Evolutionary conservation across 2,329 filamentous ascomycete genomes (phyloP).

Genomic region (Ascochyta lentis): DNA sequence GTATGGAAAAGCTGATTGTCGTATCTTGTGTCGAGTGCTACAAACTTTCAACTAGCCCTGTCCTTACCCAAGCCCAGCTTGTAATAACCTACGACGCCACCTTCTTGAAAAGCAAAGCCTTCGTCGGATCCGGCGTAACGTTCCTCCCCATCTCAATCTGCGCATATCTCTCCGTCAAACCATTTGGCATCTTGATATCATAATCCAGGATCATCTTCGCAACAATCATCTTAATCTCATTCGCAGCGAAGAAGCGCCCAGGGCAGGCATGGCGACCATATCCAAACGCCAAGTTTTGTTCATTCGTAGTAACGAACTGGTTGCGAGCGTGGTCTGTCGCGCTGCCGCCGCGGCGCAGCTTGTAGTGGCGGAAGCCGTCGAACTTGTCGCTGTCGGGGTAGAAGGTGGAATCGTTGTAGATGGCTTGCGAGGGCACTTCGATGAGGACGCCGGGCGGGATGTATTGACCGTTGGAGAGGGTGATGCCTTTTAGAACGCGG

Average conservation of each 20-base stretch:
- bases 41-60: background rate
- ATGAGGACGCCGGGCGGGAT: slow-evolving; percentile 46
- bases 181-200: slow-evolving; percentile 35
- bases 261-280: slow-evolving; percentile 44
- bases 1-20: background rate
- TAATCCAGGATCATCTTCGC: slow-evolving; percentile 36
- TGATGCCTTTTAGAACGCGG: slow-evolving; percentile 59
- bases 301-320: slow-evolving; percentile 40
- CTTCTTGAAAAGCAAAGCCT: slow-evolving; percentile 29
- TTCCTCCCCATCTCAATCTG: slow-evolving; percentile 23
- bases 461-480: slow-evolving; percentile 62
- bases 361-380: slow-evolving; percentile 43
- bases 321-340: slow-evolving; percentile 37
- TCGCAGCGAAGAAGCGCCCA: slow-evolving; percentile 43
- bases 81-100: slow-evolving; percentile 10
- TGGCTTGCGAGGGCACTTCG: slow-evolving; percentile 38
- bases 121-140: slow-evolving; percentile 20
- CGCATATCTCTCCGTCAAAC: slow-evolving; percentile 22
- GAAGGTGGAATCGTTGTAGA: slow-evolving; percentile 32
- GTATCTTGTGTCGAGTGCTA: background rate
- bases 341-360: slow-evolving; percentile 34
- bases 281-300: slow-evolving; percentile 35
- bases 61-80: background rate
- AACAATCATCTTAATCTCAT: slow-evolving; percentile 46
- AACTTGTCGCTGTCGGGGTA: slow-evolving; percentile 37